Evolutionary conservation across 1,284 basidiomycete species (phyloP).

Genomic region (Bjerkandera adusta): DNA sequence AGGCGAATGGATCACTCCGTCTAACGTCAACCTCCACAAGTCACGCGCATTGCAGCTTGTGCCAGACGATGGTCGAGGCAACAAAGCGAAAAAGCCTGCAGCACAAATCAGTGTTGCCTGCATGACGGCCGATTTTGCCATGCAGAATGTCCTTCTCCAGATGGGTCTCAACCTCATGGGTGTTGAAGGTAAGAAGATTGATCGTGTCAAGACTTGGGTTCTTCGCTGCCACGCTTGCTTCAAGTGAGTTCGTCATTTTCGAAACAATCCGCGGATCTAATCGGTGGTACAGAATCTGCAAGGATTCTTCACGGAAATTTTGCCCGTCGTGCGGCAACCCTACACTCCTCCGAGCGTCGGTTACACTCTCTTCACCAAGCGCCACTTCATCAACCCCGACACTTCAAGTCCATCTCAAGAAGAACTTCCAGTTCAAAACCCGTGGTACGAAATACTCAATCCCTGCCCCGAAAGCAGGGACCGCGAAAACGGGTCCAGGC

Average conservation of each 20-base stretch:
- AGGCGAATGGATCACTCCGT: slow-evolving; percentile 97
- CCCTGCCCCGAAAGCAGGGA: slow-evolving; percentile 88
- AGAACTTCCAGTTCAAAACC: slow-evolving; percentile 92
- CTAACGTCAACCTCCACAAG: slow-evolving; percentile 87
- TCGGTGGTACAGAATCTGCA: slow-evolving; percentile 74
- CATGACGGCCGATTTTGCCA: slow-evolving; percentile 99
- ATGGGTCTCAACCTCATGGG: slow-evolving; percentile 94
- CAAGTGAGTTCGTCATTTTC: slow-evolving; percentile 66
- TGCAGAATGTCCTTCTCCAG: slow-evolving; percentile 97
- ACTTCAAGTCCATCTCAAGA: slow-evolving; percentile 87
- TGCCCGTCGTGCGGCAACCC: slow-evolving; percentile 97
- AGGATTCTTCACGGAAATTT: slow-evolving; percentile 93
- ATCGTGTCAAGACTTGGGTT: slow-evolving; percentile 94
- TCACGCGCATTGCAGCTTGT: slow-evolving; percentile 83
- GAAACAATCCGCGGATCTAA: background rate
- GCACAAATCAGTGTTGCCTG: slow-evolving; percentile 70
- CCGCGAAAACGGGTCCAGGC: slow-evolving; percentile 79
- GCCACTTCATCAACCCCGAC: slow-evolving; percentile 57
- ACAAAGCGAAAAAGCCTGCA: slow-evolving; percentile 33
- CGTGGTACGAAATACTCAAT: slow-evolving; percentile 95
- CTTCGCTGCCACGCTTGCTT: slow-evolving; percentile 98
- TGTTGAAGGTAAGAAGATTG: slow-evolving; percentile 87
- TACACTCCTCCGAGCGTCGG: slow-evolving; percentile 88
- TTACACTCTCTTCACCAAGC: slow-evolving; percentile 74
- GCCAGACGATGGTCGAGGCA: slow-evolving; percentile 44